Evolutionary conservation across 202 grass and related monocot genomes (phyloP).

Genomic region (Setaria italica): DNA sequence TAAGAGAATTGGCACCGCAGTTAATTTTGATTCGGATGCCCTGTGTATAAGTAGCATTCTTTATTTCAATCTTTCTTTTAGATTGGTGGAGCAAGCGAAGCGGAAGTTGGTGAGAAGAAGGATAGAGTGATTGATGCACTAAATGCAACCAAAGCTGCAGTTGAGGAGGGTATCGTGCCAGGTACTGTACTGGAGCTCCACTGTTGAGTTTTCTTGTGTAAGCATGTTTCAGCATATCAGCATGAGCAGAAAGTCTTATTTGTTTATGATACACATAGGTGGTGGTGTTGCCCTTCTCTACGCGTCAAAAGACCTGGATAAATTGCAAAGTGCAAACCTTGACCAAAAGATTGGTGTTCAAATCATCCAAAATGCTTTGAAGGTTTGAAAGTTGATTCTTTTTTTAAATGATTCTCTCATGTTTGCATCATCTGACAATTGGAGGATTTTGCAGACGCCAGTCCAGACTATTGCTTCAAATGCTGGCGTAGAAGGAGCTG

Average conservation of each 20-base stretch:
- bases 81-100: conserved; percentile 93
- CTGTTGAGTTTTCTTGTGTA: background rate
- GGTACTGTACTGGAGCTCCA: conserved; percentile 38
- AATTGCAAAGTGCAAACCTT: conserved; percentile 84
- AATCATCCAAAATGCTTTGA: conserved; percentile 98
- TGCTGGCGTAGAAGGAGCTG: conserved; percentile 72
- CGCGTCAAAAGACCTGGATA: conserved; percentile 91
- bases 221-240: background rate
- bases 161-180: conserved; percentile 92
- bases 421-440: conserved; percentile 21
- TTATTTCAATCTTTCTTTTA: conserved; percentile 45
- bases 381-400: conserved; percentile 49
- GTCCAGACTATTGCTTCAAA: conserved; percentile 81
- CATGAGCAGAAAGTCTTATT: conserved; percentile 14
- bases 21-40: conserved; percentile 18
- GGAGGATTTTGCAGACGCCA: conserved; percentile 64
- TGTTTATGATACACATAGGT: conserved; percentile 46
- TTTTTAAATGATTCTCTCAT: background rate
- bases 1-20: background rate
- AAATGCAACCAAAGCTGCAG: conserved; percentile 93
- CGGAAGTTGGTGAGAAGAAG: conserved; percentile 86
- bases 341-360: conserved; percentile 97
- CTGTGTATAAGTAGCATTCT: conserved; percentile 17
- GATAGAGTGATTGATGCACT: conserved; percentile 90
- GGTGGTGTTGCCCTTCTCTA: conserved; percentile 98